These are phyloP conservation scores for Calycina marina DNA, from an alignment of 2,329 filamentous ascomycete genomes.

Conservation along the genomic window DNA sequence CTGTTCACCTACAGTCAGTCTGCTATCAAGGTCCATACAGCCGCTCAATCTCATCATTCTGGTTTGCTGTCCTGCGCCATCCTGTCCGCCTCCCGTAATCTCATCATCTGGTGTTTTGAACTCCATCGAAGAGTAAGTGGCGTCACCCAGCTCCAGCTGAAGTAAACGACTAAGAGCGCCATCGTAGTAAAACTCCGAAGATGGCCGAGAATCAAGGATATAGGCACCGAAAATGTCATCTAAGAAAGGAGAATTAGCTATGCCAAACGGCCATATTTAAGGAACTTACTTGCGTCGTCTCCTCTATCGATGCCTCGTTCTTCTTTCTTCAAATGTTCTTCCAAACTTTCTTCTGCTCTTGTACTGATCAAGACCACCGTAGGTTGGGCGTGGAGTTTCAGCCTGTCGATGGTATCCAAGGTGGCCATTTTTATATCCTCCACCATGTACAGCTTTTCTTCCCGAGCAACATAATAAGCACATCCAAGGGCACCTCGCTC, in stretches of 20 bases:
- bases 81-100: constrained; percentile 17
- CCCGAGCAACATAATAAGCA: constrained; percentile 61
- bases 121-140: constrained; percentile 35
- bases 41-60: constrained; percentile 54
- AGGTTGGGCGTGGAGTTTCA: constrained; percentile 39
- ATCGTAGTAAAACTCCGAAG: constrained; percentile 58
- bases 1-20: constrained; percentile 39
- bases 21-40: constrained; percentile 60
- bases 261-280: neutral
- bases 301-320: constrained; percentile 16
- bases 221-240: constrained; percentile 28
- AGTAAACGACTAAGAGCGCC: constrained; percentile 51
- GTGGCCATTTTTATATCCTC: constrained; percentile 59
- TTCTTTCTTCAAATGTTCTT: constrained; percentile 19
- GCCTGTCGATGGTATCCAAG: constrained; percentile 51
- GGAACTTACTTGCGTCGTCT: constrained; percentile 15
- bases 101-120: constrained; percentile 43
- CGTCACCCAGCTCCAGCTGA: constrained; percentile 32
- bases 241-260: constrained; percentile 9
- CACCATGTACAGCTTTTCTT: constrained; percentile 59
- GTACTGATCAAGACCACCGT: constrained; percentile 36
- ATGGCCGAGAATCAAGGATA: constrained; percentile 50
- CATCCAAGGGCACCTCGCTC: constrained; percentile 64
- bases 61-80: constrained; percentile 40
- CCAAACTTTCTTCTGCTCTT: constrained; percentile 21